Conservation (phyloP, 257 asterid species). For the Scutellaria baicalensis region DNA sequence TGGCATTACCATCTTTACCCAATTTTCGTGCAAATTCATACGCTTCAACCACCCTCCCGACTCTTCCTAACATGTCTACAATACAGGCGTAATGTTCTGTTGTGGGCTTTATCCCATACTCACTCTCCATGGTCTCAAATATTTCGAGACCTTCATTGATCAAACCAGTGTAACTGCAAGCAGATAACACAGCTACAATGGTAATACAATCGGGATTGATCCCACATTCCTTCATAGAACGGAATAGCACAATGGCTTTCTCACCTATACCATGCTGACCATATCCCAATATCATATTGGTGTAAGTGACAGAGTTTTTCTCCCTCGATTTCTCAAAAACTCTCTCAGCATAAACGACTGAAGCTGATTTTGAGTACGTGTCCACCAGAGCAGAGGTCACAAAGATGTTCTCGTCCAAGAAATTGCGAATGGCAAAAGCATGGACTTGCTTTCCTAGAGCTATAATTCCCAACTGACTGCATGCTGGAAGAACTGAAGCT, state of each 20-base stretch:
- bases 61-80: conserved; percentile 88
- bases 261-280: conserved; percentile 90
- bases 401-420: conserved; percentile 54
- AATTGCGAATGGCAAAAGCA: conserved; percentile 54
- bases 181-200: conserved; percentile 63
- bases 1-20: conserved; percentile 45
- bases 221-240: conserved; percentile 41
- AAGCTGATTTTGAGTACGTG: conserved; percentile 88
- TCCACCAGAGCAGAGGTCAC: conserved; percentile 78
- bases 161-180: conserved; percentile 75
- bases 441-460: conserved; percentile 64
- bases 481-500: conserved; percentile 76
- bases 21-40: conserved; percentile 48
- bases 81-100: conserved; percentile 70
- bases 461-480: conserved; percentile 61
- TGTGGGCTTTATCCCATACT: conserved; percentile 49
- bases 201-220: conserved; percentile 51
- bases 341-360: conserved; percentile 55
- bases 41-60: conserved; percentile 79
- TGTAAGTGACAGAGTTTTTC: conserved; percentile 69
- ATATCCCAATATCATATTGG: conserved; percentile 86
- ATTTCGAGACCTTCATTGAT: conserved; percentile 62
- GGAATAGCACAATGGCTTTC: conserved; percentile 52
- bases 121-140: conserved; percentile 53
- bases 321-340: conserved; percentile 40